Evolutionary conservation across 495 filamentous ascomycete genomes (phyloP), one percentile per base, ranked within the genome.

Genomic region (Aspergillus biplanus): DNA sequence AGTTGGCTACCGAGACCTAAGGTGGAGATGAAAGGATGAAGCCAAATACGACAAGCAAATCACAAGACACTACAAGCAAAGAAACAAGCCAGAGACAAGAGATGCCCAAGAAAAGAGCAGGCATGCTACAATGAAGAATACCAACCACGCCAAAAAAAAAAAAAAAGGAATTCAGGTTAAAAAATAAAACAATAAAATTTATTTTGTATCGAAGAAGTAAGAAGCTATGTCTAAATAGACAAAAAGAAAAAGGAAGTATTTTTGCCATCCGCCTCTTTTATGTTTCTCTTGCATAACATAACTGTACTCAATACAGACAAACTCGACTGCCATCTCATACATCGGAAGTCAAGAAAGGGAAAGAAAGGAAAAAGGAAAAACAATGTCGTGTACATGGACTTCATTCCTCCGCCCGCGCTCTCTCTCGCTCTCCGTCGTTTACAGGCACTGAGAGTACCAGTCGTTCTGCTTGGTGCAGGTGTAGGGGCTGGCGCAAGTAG

Each of bases 381-480:
- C 15, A 49, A n/a, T 50, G 21, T 27, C 21, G 21, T 15, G 33
- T 34, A 54, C 52, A n/a, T 33, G 32, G 31, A 34, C 16, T 32
- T 34, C 13, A 21, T 35, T 48, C 37, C 16, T 15, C 48, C 31
- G 18, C 18, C 39, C 18, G 33, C 5, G 27, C 6, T 15, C 11
- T 58, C 54, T 52, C 32, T 31, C 33, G 31, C n/a, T 6, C 7
- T 15, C 47, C 9, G 7, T n/a, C 52, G 9, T 50, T 50, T 65
- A 68, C 66, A 79, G 58, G 56, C 78, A 75, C 69, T 82, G 80
- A 39, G 62, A 69, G 63, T 82, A 81, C 53, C 65, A 82, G 32
- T 73, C 57, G 59, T 80, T 80, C 56, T 57, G 52, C 21, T 63
- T 57, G 16, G 64, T 65, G 73, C 80, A 82, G 16, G 74, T 79